phyloP scores from a whole-genome alignment of 2,329 filamentous ascomycete species.

The Nannizzia gypsea region DNA sequence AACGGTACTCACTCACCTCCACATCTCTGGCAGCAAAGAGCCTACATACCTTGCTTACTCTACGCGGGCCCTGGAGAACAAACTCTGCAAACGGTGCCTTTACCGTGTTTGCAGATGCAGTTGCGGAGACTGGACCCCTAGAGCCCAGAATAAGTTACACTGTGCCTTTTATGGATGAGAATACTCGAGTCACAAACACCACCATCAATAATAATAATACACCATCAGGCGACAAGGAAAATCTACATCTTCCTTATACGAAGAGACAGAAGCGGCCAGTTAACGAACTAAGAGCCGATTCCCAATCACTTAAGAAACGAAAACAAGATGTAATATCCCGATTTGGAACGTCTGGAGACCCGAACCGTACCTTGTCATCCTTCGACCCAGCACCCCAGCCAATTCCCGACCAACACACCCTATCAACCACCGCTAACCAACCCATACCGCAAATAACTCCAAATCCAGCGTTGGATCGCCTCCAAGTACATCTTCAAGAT shows the following conservation, averaged over 20 bases:
- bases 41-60: slow-evolving; percentile 55
- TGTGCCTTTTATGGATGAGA: not conserved
- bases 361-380: slow-evolving; percentile 15
- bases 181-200: slow-evolving; percentile 11
- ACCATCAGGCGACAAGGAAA: slow-evolving; percentile 19
- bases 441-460: not conserved
- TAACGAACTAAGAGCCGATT: slow-evolving; percentile 10
- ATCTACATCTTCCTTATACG: slow-evolving; percentile 7
- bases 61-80: slow-evolving; percentile 56
- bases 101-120: slow-evolving; percentile 61
- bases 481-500: slow-evolving; percentile 42
- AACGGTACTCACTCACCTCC: slow-evolving; percentile 56
- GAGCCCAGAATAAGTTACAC: slow-evolving; percentile 28
- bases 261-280: slow-evolving; percentile 14
- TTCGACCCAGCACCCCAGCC: not conserved
- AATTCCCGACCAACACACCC: slow-evolving; percentile 1
- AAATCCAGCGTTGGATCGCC: slow-evolving; percentile 29
- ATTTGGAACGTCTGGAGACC: slow-evolving; percentile 51
- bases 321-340: slow-evolving; percentile 53
- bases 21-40: slow-evolving; percentile 62
- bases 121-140: slow-evolving; percentile 39
- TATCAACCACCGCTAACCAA: slow-evolving; percentile 3
- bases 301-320: slow-evolving; percentile 42
- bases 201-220: slow-evolving; percentile 19
- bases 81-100: slow-evolving; percentile 68